Evolutionary conservation across 495 filamentous ascomycete species (phyloP), one percentile per base, ranked within the genome.

Genomic region (Paragyromitra xinjiangensis): DNA sequence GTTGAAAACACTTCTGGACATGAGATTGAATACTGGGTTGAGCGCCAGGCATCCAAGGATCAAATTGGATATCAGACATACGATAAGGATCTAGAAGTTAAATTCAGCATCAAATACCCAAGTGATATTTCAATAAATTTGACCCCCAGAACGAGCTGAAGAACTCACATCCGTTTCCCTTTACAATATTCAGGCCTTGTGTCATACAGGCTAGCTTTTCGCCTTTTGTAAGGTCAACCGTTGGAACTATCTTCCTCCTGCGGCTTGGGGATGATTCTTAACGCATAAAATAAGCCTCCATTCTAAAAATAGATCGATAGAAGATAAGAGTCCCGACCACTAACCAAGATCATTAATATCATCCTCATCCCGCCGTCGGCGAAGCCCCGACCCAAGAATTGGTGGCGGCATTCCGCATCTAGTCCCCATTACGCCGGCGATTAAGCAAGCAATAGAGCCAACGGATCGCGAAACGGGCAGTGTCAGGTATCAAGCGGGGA

Each of bases 191-290:
- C 34, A 61, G 42, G 34, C 22, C 29, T 16, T 22, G 19, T 14
- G 50, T 11, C 68, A 65, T 34, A 8, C 16, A 6, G 24, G 39
- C 39, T 39, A 72, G 12, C 16, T 29, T 39, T 24, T n/a, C 39
- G 16, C 61, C 68, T 40, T 40, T n/a, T 19, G 74, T 77, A 66
- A 77, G 74, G 39, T 77, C 74, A 51, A 77, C 53, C 9, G 51
- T 73, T 64, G 61, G 51, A 19, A 55, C 70, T 12, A 50, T 22
- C 61, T 73, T 77, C 29, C 40, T 73, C 61, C 24, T 77, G 22
- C 61, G 74, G 3, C 45, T 34, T 53, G 74, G 74, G 48, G 74
- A 73, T 39, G 51, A 59, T 59, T 44, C 74, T 77, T 2, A 42
- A 12, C 14, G 19, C 37, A n/a, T 24, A 9, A 48, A 24, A 59